phyloP scores from a whole-genome alignment of 2,329 filamentous ascomycete species.

The Aspergillus fumigatus region DNA sequence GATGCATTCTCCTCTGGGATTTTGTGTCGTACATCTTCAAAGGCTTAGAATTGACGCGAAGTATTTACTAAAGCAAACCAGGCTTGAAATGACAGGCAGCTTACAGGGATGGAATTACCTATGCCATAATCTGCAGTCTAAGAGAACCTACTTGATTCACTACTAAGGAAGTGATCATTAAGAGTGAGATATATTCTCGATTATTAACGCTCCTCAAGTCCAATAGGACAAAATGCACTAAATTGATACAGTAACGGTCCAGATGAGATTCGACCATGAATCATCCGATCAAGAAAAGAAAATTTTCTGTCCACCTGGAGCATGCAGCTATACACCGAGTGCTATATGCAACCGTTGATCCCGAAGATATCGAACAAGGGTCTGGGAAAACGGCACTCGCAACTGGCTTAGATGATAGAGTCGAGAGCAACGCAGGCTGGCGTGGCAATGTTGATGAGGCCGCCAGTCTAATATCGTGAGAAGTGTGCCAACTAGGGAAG shows the following conservation, averaged over 20 bases:
- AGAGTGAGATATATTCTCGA: background rate
- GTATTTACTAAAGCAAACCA: background rate
- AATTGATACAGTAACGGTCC: background rate
- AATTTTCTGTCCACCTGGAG: background rate
- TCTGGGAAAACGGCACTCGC: background rate
- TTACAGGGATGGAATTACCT: too few species aligned
- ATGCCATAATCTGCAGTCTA: background rate
- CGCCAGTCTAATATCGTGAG: background rate
- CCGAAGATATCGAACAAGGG: background rate
- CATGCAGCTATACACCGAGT: slow-evolving; percentile 1
- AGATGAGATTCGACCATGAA: background rate
- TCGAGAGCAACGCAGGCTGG: slow-evolving; percentile 4
- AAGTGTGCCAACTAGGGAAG: background rate
- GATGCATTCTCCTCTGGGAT: background rate
- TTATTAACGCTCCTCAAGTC: background rate
- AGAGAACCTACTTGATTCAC: too few species aligned
- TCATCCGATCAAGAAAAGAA: background rate
- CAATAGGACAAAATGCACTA: background rate
- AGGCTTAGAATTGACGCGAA: too few species aligned
- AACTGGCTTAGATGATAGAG: slow-evolving; percentile 1
- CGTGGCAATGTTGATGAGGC: slow-evolving; percentile 1
- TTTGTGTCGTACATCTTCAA: background rate
- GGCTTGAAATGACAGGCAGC: too few species aligned
- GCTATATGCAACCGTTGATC: background rate
- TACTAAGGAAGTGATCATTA: background rate